A percentile compares a stretch with the other conserved stretches of the same genome.
phyloP scores from a whole-genome alignment of 2,329 filamentous ascomycete genomes.

The Paraconiothyrium brasiliense region DNA sequence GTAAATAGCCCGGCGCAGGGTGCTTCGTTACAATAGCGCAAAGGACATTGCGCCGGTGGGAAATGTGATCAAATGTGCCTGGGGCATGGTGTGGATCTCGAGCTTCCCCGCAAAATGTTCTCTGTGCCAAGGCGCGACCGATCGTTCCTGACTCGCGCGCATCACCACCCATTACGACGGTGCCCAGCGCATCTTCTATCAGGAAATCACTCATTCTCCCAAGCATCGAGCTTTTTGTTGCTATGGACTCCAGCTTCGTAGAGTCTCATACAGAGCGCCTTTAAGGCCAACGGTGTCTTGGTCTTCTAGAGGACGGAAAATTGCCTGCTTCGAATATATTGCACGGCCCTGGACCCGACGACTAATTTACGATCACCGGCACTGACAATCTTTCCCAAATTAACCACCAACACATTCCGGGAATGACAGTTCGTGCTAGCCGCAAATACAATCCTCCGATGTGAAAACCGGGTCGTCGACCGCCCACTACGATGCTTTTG shows the following conservation, averaged over 20 bases:
- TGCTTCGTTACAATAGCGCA: not conserved
- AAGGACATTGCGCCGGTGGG: not conserved
- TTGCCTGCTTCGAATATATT: slow-evolving; percentile 4
- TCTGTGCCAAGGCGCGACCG: not conserved
- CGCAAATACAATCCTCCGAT: slow-evolving; percentile 1
- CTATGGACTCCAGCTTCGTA: not conserved
- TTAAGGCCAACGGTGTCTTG: not conserved
- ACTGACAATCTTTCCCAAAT: not conserved
- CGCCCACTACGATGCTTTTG: not conserved
- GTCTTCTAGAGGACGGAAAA: not conserved
- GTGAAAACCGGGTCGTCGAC: slow-evolving; percentile 3
- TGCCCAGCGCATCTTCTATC: not conserved
- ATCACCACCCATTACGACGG: not conserved
- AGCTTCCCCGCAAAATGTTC: slow-evolving; percentile 4
- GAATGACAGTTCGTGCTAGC: not conserved
- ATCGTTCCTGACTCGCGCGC: slow-evolving; percentile 1
- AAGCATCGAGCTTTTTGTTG: no score
- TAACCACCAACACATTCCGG: not conserved
- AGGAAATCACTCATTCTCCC: not conserved
- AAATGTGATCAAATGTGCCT: not conserved
- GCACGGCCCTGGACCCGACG: not conserved
- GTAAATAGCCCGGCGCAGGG: not conserved
- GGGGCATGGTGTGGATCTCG: not conserved
- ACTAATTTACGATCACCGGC: slow-evolving; percentile 9
- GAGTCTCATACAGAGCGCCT: no score